Conservation (phyloP, 1,284 basidiomycete genomes). For the Puccinia hordei region DNA sequence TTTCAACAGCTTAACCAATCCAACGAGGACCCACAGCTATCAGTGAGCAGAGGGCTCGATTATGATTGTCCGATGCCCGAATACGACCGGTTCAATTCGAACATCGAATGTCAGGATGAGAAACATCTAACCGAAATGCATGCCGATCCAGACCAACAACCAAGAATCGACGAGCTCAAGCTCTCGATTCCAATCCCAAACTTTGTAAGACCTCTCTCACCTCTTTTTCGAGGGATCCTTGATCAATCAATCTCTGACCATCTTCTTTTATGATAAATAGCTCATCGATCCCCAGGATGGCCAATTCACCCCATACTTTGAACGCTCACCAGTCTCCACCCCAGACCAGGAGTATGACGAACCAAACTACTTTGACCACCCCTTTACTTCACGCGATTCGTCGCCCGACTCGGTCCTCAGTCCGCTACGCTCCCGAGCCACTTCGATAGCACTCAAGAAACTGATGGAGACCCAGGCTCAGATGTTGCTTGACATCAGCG, state of each 20-base stretch:
- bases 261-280: conserved; percentile 12
- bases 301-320: conserved; percentile 29
- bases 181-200: conserved; percentile 27
- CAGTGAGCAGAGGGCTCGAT: neutral
- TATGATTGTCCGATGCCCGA: neutral
- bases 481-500: conserved; percentile 11
- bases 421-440: conserved; percentile 4
- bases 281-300: conserved; percentile 43
- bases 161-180: neutral
- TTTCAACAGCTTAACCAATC: neutral
- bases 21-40: neutral
- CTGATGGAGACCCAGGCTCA: conserved; percentile 26
- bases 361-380: neutral
- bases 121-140: neutral
- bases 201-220: conserved; percentile 1
- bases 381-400: neutral
- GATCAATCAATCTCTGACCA: too few relatives aligned
- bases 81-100: conserved; percentile 1
- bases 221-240: too few relatives aligned
- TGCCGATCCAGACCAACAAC: neutral
- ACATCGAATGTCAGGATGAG: neutral
- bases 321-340: neutral
- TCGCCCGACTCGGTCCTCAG: neutral
- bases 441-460: conserved; percentile 25
- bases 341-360: conserved; percentile 9